A percentile compares a stretch with the other conserved stretches of the same genome.
Evolutionary conservation across 2,329 filamentous ascomycete genomes (phyloP).

Genomic region (Nectriaceae sp.): DNA sequence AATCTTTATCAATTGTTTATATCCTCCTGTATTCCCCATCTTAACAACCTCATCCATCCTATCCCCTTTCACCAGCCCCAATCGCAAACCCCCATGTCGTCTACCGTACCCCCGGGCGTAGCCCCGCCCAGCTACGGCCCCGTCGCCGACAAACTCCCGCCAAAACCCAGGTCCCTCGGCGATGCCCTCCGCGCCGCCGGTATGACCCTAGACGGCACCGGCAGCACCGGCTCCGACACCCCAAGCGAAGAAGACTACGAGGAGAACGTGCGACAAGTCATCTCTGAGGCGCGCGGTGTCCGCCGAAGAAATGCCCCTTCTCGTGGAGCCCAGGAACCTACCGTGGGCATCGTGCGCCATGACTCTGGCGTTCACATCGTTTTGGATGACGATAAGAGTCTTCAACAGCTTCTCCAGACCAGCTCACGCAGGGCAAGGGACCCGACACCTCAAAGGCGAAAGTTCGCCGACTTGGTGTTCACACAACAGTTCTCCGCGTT

Average conservation of each 20-base stretch:
- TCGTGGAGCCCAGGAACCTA: too few relatives aligned
- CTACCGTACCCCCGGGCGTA: conserved; percentile 2
- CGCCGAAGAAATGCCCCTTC: conserved; percentile 14
- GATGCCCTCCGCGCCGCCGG: conserved; percentile 30
- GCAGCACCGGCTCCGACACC: conserved; percentile 39
- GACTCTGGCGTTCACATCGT: conserved; percentile 29
- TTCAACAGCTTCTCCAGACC: conserved; percentile 30
- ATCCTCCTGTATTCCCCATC: neutral
- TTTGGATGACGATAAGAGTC: conserved; percentile 30
- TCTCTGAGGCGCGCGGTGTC: conserved; percentile 18
- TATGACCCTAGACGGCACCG: conserved; percentile 19
- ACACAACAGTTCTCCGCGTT: conserved; percentile 74
- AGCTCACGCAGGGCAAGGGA: conserved; percentile 26
- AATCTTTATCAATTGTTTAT: neutral
- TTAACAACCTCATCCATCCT: neutral
- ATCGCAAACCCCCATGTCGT: neutral
- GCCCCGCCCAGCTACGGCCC: neutral
- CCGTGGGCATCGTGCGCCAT: conserved; percentile 19
- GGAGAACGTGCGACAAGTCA: conserved; percentile 34
- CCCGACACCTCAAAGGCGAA: conserved; percentile 19
- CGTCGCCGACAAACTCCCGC: conserved; percentile 8
- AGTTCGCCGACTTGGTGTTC: conserved; percentile 61
- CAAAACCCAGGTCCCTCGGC: conserved; percentile 26
- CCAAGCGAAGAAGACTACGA: conserved; percentile 51
- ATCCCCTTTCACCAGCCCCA: neutral